Percentiles rank a stretch among this genome's conserved stretches.
Evolutionary conservation across 2,329 filamentous ascomycete genomes (phyloP).

Genomic region (Apiospora pterosperma): DNA sequence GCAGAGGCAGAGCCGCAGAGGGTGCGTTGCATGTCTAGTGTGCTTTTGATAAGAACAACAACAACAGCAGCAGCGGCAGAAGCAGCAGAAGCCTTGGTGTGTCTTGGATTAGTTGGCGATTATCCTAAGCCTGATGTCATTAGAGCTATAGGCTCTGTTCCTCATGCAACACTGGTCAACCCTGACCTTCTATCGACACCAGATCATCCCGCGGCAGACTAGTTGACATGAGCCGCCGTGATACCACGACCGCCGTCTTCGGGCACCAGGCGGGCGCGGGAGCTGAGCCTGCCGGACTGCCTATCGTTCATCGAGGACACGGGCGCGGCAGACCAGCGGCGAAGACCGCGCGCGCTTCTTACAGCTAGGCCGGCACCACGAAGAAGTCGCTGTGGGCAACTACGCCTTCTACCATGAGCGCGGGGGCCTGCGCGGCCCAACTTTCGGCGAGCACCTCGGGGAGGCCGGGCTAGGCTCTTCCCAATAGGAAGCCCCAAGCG

Average conservation of each 20-base stretch:
- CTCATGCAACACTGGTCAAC: background rate
- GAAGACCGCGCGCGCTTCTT: too few species aligned
- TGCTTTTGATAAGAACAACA: background rate
- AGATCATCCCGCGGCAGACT: background rate
- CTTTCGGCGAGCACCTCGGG: background rate
- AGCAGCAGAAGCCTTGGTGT: too few species aligned
- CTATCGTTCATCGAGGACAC: too few species aligned
- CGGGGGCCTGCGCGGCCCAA: background rate
- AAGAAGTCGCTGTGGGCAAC: too few species aligned
- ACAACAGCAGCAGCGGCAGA: background rate
- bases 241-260: background rate
- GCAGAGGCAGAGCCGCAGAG: background rate
- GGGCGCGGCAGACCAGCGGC: too few species aligned
- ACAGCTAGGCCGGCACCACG: too few species aligned
- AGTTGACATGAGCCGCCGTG: background rate
- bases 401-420: background rate
- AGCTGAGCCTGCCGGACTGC: too few species aligned
- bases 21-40: background rate
- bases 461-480: background rate
- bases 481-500: background rate
- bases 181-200: background rate
- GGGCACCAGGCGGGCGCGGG: too few species aligned
- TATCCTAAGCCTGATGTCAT: background rate
- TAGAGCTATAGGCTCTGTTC: background rate
- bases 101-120: background rate